These are phyloP conservation scores for Yamadazyma conglobata DNA, from an alignment of 1,139 yeast genomes.

Conservation along the genomic window DNA sequence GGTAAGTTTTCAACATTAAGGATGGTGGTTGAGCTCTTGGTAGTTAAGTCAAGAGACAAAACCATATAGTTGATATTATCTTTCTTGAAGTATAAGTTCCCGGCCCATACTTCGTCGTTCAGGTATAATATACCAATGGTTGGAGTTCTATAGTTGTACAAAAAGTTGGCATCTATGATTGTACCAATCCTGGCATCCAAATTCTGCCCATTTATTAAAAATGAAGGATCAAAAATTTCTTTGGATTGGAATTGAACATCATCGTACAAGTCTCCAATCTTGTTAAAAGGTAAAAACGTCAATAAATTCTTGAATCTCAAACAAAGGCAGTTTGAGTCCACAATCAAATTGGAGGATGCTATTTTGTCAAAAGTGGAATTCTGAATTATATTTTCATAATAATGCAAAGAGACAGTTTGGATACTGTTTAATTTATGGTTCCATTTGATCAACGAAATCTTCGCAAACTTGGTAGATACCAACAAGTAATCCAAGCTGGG, in stretches of 20 bases:
- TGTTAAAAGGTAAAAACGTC: slow-evolving; percentile 68
- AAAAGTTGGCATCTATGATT: slow-evolving; percentile 64
- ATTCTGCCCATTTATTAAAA: slow-evolving; percentile 53
- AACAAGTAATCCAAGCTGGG: slow-evolving; percentile 57
- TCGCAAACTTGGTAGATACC: slow-evolving; percentile 72
- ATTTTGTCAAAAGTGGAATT: slow-evolving; percentile 48
- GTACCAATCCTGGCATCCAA: slow-evolving; percentile 57
- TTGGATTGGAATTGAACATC: slow-evolving; percentile 17
- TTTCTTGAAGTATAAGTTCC: slow-evolving; percentile 55
- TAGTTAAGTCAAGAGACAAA: slow-evolving; percentile 62
- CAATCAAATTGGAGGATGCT: slow-evolving; percentile 46
- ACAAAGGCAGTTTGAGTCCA: slow-evolving; percentile 70
- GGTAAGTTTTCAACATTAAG: slow-evolving; percentile 66
- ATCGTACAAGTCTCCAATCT: slow-evolving; percentile 30
- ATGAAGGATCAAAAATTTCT: slow-evolving; percentile 47
- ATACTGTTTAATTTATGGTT: slow-evolving; percentile 50
- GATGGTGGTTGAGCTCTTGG: slow-evolving; percentile 64
- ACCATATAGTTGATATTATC: slow-evolving; percentile 64
- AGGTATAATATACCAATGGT: slow-evolving; percentile 72
- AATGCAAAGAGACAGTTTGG: slow-evolving; percentile 77
- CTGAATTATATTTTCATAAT: slow-evolving; percentile 69
- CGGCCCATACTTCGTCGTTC: slow-evolving; percentile 72
- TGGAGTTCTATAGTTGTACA: slow-evolving; percentile 73
- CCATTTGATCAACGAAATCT: slow-evolving; percentile 75
- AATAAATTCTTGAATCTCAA: slow-evolving; percentile 67